Conservation (phyloP, 345 rosid genomes). For the Eucalyptus rudis region DNA sequence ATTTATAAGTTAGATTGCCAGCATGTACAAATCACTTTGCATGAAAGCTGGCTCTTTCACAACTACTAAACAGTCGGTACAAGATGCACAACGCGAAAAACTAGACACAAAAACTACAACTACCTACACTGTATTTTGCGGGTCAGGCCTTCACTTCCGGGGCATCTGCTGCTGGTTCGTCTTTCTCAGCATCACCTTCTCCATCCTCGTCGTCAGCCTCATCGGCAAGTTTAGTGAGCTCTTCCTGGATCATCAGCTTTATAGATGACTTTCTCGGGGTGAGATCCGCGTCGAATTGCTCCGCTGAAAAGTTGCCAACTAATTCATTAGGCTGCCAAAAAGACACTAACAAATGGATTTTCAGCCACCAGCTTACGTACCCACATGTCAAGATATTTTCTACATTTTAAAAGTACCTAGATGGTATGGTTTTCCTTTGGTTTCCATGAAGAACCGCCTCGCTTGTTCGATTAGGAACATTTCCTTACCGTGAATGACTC, state of each 20-base stretch:
- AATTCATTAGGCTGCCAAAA: not conserved
- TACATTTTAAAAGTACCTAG: not conserved
- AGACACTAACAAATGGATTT: not conserved
- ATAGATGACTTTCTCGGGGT: conserved; percentile 52
- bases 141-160: conserved; percentile 5
- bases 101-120: not conserved
- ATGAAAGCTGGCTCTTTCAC: conserved; percentile 8
- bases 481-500: not conserved
- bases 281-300: conserved; percentile 28
- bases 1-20: not conserved
- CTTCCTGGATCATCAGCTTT: conserved; percentile 79
- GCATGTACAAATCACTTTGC: not conserved
- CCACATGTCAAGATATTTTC: not conserved
- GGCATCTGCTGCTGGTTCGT: conserved; percentile 17
- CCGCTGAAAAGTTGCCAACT: conserved; percentile 26
- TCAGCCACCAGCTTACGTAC: not conserved
- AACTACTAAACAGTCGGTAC: not conserved
- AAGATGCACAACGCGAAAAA: not conserved
- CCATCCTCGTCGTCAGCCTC: conserved; percentile 60
- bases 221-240: conserved; percentile 81
- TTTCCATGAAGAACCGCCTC: not conserved
- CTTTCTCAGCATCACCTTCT: conserved; percentile 26
- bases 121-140: not conserved
- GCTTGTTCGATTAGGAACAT: not conserved
- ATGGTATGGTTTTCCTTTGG: not conserved